phyloP scores from a whole-genome alignment of 768 basidiomycete genomes.

The Tylopilus plumbeoviolaceoides region DNA sequence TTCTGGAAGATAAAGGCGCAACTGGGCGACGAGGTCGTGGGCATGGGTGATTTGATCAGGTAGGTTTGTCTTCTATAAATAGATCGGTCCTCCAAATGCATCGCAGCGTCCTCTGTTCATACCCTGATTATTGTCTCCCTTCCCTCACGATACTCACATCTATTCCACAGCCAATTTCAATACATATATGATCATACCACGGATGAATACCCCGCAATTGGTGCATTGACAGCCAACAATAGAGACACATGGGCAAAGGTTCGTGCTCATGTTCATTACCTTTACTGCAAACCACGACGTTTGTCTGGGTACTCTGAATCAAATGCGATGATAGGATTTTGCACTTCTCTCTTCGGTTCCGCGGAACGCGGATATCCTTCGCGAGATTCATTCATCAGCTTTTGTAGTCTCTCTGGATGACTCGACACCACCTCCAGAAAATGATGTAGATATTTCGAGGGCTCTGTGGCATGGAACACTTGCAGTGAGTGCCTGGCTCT shows the following conservation, averaged over 20 bases:
- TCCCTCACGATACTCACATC: constrained; percentile 2
- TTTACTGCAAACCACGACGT: background rate
- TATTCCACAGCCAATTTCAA: constrained; percentile 57
- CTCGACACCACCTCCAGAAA: constrained; percentile 41
- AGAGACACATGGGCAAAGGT: constrained; percentile 91
- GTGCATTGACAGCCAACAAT: constrained; percentile 72
- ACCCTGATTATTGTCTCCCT: too few relatives aligned
- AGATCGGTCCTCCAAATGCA: background rate
- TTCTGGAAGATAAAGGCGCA: constrained; percentile 76
- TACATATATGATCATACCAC: constrained; percentile 64
- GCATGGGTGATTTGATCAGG: constrained; percentile 64
- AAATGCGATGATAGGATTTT: constrained; percentile 49
- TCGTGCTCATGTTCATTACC: background rate
- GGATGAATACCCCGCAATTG: constrained; percentile 66
- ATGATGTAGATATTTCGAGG: constrained; percentile 58
- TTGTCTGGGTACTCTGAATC: background rate
- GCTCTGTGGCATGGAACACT: constrained; percentile 79
- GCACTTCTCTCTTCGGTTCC: constrained; percentile 52
- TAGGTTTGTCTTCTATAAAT: constrained; percentile 25
- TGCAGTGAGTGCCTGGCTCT: constrained; percentile 34
- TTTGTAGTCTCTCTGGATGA: constrained; percentile 81
- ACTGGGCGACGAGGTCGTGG: constrained; percentile 51
- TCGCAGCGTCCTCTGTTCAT: too few relatives aligned
- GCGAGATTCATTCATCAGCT: constrained; percentile 79
- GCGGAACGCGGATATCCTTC: constrained; percentile 60